Evolutionary conservation across 2,329 filamentous ascomycete species (phyloP), one percentile per base, ranked within the genome.

Genomic region (Sporothrix phasma): DNA sequence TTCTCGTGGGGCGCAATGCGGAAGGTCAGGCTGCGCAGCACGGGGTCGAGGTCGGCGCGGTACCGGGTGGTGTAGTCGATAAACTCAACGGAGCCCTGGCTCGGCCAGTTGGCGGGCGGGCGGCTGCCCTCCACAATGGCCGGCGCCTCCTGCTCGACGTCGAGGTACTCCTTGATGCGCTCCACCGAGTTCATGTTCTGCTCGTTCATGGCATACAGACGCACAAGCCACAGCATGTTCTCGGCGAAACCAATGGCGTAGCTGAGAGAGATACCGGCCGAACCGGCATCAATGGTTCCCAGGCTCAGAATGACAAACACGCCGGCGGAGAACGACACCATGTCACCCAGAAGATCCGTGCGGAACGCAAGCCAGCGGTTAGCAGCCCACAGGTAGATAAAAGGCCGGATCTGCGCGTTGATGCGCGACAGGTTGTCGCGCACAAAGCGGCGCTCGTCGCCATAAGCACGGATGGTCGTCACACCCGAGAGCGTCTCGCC

Each of bases 151-250:
- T 97, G 93, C 70, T 97, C 93, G 0, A 99, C 89, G 51, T 97
- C 91, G 41, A 97, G 83, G 72, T 97, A 99, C 74, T 99, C 94
- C 78, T 96, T 95, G 72, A 99, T 88, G 72, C 94, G 90, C 77
- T 99, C 94, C 58, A 97, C 92, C 2, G 93, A 93, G 76, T 99
- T 99, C 94, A 99, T 97, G 76, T 97, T 97, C 76, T 99, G 94
- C 77, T 99, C 94, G 71, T 97, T 97, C 72, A 90, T 86, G 0
- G 92, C 88, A 74, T 99, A 99, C 15, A 97, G 81, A 54, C 94
- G 88, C 34, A 99, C 92, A 63, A 97, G 86, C 94, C 94, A 99
- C 19, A 99, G 78, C 6, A 99, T 89, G 69, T 96, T 97, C 74
- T 99, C 94, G 0, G 92, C 96, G 72, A 99, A 99, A 1, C 90